Percentiles rank a stretch among this genome's conserved stretches.
Evolutionary conservation across 1,284 basidiomycete genomes (phyloP).

Genomic region (Sanghuangporus baumii): DNA sequence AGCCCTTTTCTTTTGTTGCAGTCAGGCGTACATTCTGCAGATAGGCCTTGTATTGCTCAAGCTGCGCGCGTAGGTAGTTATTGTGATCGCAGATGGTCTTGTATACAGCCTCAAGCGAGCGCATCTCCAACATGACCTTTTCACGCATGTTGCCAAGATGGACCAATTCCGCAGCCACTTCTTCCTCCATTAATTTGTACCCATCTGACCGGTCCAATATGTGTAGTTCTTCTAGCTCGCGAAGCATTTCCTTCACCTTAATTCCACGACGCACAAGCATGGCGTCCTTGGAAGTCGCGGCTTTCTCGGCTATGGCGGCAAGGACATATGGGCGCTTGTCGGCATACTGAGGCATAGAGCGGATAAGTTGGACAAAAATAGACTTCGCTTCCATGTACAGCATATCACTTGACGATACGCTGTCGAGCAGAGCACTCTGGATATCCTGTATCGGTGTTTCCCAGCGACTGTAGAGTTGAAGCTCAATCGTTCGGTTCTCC

Average conservation of each 20-base stretch:
- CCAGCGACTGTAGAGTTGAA: constrained; percentile 95
- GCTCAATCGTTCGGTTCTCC: constrained; percentile 92
- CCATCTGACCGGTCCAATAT: constrained; percentile 81
- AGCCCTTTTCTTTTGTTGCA: constrained; percentile 79
- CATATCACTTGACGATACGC: constrained; percentile 96
- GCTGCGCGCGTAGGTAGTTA: constrained; percentile 91
- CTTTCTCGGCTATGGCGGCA: constrained; percentile 85
- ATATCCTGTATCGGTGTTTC: constrained; percentile 98
- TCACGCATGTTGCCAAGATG: constrained; percentile 96
- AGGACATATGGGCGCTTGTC: constrained; percentile 89
- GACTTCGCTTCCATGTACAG: constrained; percentile 99
- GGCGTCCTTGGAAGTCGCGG: constrained; percentile 95
- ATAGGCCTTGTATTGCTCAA: constrained; percentile 99
- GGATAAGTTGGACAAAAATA: constrained; percentile 96
- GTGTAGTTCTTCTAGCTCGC: constrained; percentile 90
- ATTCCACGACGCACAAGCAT: constrained; percentile 93
- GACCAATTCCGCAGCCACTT: constrained; percentile 90
- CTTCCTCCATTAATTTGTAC: constrained; percentile 94
- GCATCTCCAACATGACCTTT: constrained; percentile 91
- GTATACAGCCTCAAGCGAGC: constrained; percentile 92
- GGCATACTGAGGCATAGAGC: constrained; percentile 82
- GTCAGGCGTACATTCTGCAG: constrained; percentile 95
- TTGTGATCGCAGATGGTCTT: constrained; percentile 99
- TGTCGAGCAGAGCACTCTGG: constrained; percentile 94
- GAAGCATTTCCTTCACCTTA: constrained; percentile 98